These are phyloP conservation scores for Piper longum DNA, from an alignment of 164 flowering plant species.

Conservation along the genomic window DNA sequence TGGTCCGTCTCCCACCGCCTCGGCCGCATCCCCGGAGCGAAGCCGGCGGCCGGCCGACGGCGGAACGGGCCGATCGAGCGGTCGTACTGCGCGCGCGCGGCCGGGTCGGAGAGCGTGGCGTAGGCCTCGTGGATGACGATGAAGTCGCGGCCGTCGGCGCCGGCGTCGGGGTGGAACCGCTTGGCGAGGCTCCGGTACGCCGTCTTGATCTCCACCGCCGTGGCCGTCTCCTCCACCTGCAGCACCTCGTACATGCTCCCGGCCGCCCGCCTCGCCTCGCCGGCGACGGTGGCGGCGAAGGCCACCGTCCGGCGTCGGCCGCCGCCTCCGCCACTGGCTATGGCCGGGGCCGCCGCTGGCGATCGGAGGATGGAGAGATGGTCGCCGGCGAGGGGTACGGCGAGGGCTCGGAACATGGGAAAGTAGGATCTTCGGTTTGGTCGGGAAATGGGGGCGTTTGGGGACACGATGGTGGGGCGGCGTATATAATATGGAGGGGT, in stretches of 20 bases:
- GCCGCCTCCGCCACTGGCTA: no score
- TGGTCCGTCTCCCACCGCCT: conserved; percentile 83
- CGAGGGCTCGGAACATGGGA: conserved; percentile 2
- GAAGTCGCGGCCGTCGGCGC: conserved; percentile 30
- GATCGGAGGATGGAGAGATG: conserved; percentile 1
- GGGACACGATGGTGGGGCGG: not conserved
- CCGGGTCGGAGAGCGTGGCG: conserved; percentile 66
- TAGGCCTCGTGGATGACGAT: conserved; percentile 67
- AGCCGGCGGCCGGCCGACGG: not conserved
- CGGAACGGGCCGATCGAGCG: conserved; percentile 9
- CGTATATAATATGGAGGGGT: not conserved
- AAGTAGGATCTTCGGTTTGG: not conserved
- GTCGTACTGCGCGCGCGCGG: conserved; percentile 43
- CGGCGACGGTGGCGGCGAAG: conserved; percentile 1
- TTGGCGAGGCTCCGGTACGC: conserved; percentile 65
- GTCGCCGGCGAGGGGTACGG: not conserved
- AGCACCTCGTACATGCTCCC: conserved; percentile 46
- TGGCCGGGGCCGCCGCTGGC: not conserved
- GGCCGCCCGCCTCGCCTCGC: conserved; percentile 2
- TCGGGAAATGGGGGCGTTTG: no score
- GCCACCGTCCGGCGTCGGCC: not conserved
- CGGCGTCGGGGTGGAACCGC: conserved; percentile 52
- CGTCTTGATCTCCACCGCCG: conserved; percentile 43
- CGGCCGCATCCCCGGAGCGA: conserved; percentile 7
- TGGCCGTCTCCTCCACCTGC: conserved; percentile 32